These are phyloP conservation scores for Astragalus membranaceus DNA, from an alignment of 306 rosid genomes.

Conservation along the genomic window DNA sequence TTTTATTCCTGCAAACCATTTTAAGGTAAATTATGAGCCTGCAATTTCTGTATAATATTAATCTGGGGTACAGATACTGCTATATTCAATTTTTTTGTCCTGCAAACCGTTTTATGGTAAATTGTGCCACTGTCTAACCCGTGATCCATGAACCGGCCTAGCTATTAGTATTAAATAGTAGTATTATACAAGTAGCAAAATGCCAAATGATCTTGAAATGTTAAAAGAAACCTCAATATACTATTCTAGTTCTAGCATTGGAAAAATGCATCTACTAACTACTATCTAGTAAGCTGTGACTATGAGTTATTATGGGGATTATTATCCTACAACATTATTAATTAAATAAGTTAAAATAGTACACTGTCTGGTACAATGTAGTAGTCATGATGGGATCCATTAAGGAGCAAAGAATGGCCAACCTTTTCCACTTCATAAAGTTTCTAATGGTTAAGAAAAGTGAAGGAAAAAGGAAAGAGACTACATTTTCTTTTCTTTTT, in stretches of 20 bases:
- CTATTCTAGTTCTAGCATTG: not conserved
- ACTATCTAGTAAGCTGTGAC: no score
- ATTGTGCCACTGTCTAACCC: conserved; percentile 34
- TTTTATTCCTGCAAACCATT: not conserved
- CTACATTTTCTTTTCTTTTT: conserved; percentile 20
- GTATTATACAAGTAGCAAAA: conserved; percentile 11
- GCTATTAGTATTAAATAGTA: no score
- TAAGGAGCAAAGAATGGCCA: conserved; percentile 18
- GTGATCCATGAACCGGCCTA: conserved; percentile 25
- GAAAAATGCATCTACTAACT: not conserved
- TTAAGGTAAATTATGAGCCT: not conserved
- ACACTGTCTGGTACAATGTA: conserved; percentile 15
- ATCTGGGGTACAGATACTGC: conserved; percentile 13
- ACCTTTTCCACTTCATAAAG: conserved; percentile 25
- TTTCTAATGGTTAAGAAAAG: conserved; percentile 35
- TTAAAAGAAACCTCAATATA: not conserved
- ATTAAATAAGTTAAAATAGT: conserved; percentile 1
- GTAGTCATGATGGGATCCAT: conserved; percentile 23
- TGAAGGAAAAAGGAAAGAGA: conserved; percentile 4
- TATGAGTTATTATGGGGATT: not conserved
- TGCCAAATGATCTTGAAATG: conserved; percentile 32
- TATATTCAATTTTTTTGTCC: not conserved
- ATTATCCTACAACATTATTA: not conserved
- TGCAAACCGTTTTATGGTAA: conserved; percentile 24
- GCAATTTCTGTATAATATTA: not conserved